Base-by-base conservation (phyloP, 2,329 filamentous ascomycete genomes). In the Talaromyces sp. region DNA sequence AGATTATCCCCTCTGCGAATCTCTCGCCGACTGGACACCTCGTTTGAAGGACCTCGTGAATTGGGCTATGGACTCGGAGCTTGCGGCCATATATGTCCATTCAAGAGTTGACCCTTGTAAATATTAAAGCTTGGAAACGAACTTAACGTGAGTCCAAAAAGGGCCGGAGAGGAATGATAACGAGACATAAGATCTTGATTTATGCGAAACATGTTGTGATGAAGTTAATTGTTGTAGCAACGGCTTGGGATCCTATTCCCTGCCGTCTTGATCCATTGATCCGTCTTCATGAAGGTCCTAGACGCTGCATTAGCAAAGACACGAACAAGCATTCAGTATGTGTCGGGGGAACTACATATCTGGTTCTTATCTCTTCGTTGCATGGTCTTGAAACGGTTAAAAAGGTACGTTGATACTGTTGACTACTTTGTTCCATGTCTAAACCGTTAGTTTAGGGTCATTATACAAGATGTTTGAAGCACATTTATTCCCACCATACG, bases 401-500 rank as follows among this genome's bases (percentile, higher is more conserved):
- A 60, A 54, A 64, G 43, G 62, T 64, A 8, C 22, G 19, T 1
- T 52, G 9, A 22, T 31, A 9, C 10, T 7, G 11, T 9, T 19
- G 11, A 43, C n/a, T n/a, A 8, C 9, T 47, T 50, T 3, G n/a
- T 47, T 33, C 11, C 3, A 60, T 27, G 13, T 64, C 62, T 59
- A 22, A 60, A 3, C 50, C 24, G 43, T 52, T 19, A 50, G 47
- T 41, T 50, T 37, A 60, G 62, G 62, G 52, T 22, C 56, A 10
- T 27, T 64, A 31, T 59, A 33, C 27, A n/a, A n/a, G 56, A 64
- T 64, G 41, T 54, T 64, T 11, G 62, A 64, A 52, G 62, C 62
- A 33, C 27, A 60, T 60, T 14, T 64, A 49, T 60, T 54, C 50
- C 62, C 54, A 2, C 6, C 16, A 4, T 64, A 54, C 45, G 62